Percentiles rank a stretch among this genome's conserved stretches.
Evolutionary conservation across 2,329 filamentous ascomycete species (phyloP).

Genomic region (Neocucurbitaria cava): DNA sequence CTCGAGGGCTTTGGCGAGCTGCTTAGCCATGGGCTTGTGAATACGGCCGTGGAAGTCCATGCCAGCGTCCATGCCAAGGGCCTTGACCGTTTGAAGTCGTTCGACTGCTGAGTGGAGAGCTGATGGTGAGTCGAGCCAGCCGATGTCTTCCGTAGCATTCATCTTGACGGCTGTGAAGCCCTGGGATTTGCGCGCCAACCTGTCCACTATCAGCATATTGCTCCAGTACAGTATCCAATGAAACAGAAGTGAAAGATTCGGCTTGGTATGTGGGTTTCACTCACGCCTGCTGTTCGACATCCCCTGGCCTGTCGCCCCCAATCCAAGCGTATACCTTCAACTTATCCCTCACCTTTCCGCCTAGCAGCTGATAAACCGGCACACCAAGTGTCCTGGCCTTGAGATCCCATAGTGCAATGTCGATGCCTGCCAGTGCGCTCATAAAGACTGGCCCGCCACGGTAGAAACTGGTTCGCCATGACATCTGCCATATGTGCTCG

Average conservation of each 20-base stretch:
- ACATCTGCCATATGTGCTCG: slow-evolving; percentile 80
- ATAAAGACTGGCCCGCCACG: slow-evolving; percentile 81
- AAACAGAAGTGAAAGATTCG: not conserved
- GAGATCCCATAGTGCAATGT: slow-evolving; percentile 82
- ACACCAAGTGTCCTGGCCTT: slow-evolving; percentile 71
- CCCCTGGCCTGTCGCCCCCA: slow-evolving; percentile 73
- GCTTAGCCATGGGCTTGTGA: slow-evolving; percentile 82
- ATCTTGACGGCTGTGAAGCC: slow-evolving; percentile 76
- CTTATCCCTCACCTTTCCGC: slow-evolving; percentile 74
- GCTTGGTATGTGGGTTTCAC: slow-evolving; percentile 23
- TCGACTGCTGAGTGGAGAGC: slow-evolving; percentile 69
- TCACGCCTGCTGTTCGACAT: slow-evolving; percentile 69
- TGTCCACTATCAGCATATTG: slow-evolving; percentile 29
- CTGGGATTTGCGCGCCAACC: slow-evolving; percentile 64
- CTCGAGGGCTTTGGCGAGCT: slow-evolving; percentile 71
- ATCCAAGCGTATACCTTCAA: slow-evolving; percentile 81
- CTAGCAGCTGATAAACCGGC: slow-evolving; percentile 75
- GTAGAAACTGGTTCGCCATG: slow-evolving; percentile 75
- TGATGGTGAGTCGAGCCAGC: slow-evolving; percentile 76
- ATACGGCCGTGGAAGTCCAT: slow-evolving; percentile 81
- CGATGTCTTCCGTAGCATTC: slow-evolving; percentile 79
- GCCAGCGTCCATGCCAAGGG: slow-evolving; percentile 73
- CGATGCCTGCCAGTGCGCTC: slow-evolving; percentile 77
- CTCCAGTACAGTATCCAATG: not conserved
- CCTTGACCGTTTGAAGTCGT: slow-evolving; percentile 72